Evolutionary conservation across 805 yeast genomes (phyloP).

Genomic region (Kodamaea jinghongensis): DNA sequence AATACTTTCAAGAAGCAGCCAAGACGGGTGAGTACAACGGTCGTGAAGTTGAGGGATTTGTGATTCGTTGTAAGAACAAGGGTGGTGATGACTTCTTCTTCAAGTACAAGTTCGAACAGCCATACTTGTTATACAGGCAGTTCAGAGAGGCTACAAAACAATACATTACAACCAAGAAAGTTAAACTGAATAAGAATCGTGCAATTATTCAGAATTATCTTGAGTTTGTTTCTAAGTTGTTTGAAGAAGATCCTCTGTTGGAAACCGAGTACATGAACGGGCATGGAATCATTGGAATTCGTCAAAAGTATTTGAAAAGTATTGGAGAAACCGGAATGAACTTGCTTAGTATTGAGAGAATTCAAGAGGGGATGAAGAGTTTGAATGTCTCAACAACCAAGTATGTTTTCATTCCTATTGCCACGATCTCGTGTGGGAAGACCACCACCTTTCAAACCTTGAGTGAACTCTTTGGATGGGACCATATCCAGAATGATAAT

Average conservation of each 20-base stretch:
- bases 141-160: constrained; percentile 83
- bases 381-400: constrained; percentile 11
- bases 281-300: constrained; percentile 69
- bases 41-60: constrained; percentile 89
- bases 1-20: constrained; percentile 55
- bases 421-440: constrained; percentile 94
- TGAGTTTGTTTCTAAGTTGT: constrained; percentile 57
- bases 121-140: constrained; percentile 85
- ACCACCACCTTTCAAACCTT: constrained; percentile 75
- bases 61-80: constrained; percentile 58
- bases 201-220: constrained; percentile 45
- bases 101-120: constrained; percentile 94
- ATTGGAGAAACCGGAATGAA: constrained; percentile 52
- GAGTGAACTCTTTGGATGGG: constrained; percentile 54
- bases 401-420: constrained; percentile 68
- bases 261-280: constrained; percentile 49
- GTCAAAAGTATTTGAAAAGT: constrained; percentile 60
- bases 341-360: constrained; percentile 49
- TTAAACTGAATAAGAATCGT: constrained; percentile 22
- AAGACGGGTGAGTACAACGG: constrained; percentile 68
- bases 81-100: constrained; percentile 60
- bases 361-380: constrained; percentile 19
- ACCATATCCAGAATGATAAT: constrained; percentile 80
- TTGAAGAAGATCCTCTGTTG: constrained; percentile 48
- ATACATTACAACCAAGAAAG: constrained; percentile 31